Percentiles rank a stretch among this genome's conserved stretches.
phyloP scores from a whole-genome alignment of 2,329 filamentous ascomycete species.

The Phyllosticta citriasiana region DNA sequence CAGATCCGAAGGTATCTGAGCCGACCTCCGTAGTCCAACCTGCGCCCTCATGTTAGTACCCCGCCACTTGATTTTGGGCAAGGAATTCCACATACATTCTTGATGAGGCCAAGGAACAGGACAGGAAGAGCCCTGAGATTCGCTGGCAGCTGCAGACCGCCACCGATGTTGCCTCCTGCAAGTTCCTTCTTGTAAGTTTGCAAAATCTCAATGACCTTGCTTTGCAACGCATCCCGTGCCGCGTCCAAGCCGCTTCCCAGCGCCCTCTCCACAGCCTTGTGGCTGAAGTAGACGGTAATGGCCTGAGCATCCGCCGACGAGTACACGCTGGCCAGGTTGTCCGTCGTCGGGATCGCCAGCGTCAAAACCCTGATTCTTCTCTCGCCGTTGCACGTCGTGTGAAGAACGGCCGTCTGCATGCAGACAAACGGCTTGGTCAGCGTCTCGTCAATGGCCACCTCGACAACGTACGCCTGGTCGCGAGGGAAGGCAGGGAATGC shows the following conservation, averaged over 20 bases:
- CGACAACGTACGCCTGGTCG: conserved; percentile 94
- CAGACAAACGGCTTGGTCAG: conserved; percentile 86
- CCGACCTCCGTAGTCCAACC: conserved; percentile 77
- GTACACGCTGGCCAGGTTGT: conserved; percentile 82
- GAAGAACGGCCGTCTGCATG: conserved; percentile 86
- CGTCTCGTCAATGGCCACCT: conserved; percentile 94
- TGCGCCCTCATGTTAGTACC: conserved; percentile 19
- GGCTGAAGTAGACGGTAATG: conserved; percentile 87
- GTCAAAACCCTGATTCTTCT: conserved; percentile 91
- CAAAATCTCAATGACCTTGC: conserved; percentile 84
- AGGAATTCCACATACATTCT: conserved; percentile 60
- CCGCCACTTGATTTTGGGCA: neutral
- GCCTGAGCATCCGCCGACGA: conserved; percentile 91
- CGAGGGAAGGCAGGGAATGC: conserved; percentile 96
- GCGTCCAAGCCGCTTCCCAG: conserved; percentile 80
- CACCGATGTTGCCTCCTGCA: conserved; percentile 89
- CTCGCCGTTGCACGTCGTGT: conserved; percentile 97
- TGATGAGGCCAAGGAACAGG: conserved; percentile 88
- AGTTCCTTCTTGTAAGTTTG: conserved; percentile 96
- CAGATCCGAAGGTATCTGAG: conserved; percentile 88
- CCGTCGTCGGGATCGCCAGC: conserved; percentile 82
- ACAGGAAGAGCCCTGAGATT: conserved; percentile 83
- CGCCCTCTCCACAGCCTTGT: conserved; percentile 91
- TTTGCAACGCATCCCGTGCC: conserved; percentile 80
- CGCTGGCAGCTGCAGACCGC: conserved; percentile 73